Evolutionary conservation across 164 flowering plant genomes (phyloP).

Genomic region (Chimonanthus salicifolius): DNA sequence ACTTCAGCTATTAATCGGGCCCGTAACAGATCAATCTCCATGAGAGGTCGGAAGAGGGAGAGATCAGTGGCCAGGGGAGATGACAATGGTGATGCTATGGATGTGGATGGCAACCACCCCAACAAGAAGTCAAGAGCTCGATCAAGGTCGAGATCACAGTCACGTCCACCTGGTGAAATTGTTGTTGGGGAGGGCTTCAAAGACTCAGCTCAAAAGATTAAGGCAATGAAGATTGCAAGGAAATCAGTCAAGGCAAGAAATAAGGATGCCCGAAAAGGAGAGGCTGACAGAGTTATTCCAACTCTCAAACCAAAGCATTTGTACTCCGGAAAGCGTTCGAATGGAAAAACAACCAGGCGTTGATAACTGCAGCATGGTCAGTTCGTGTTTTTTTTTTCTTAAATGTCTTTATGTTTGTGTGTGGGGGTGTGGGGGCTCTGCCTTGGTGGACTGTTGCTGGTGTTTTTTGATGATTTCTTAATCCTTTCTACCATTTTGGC

Average conservation of each 20-base stretch:
- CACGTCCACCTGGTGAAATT: conserved; percentile 65
- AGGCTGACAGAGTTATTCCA: conserved; percentile 87
- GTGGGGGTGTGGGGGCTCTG: no score
- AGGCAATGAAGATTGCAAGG: conserved; percentile 48
- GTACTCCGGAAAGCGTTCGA: conserved; percentile 73
- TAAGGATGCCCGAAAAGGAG: conserved; percentile 83
- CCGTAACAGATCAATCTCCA: conserved; percentile 48
- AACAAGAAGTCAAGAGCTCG: conserved; percentile 51
- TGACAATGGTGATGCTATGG: conserved; percentile 31
- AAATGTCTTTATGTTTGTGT: no score
- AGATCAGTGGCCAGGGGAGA: conserved; percentile 46
- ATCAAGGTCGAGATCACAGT: conserved; percentile 46
- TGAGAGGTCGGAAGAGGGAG: conserved; percentile 70
- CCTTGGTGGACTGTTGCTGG: no score
- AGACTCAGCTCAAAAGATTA: conserved; percentile 56
- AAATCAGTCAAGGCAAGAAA: conserved; percentile 56
- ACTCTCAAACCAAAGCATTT: conserved; percentile 77
- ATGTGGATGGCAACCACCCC: conserved; percentile 45
- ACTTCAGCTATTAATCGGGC: conserved; percentile 55
- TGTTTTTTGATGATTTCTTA: no score
- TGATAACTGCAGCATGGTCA: conserved; percentile 10
- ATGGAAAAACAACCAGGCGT: conserved; percentile 69
- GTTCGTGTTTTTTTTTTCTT: no score
- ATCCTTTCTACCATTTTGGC: no score
- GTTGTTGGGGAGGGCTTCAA: conserved; percentile 76